Base-by-base conservation (phyloP, 1,284 basidiomycete species). In the Veloboletus limbatus region DNA sequence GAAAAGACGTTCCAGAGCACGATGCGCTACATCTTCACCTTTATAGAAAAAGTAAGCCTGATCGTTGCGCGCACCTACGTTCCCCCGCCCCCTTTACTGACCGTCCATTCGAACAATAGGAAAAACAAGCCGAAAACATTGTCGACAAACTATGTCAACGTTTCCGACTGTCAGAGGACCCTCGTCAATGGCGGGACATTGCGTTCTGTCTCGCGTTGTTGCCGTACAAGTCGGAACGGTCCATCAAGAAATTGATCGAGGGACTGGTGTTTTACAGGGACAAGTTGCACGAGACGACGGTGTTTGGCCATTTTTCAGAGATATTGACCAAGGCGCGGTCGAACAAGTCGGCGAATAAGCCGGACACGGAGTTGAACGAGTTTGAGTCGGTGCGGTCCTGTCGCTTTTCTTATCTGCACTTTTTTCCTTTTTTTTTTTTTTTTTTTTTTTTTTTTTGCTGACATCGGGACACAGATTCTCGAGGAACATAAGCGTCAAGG, bases 121-220 rank as follows among this genome's bases (percentile, higher is more conserved):
- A 97, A 69, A 95, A 93, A 67, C 92, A 96, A 82, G 92, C 93
- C 0, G 95, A 97, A 67, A 86, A 79, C 56, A 92, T 97, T 53
- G 88, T 97, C 43, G 93, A 97, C 59, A 97, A 96, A 65, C 81
- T 96, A 6, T 97, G 94, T 60, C 92, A 96, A 60, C 81, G 94
- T 8, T 98, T 98, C 85, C 79, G 91, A 14, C 73, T 93, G 6
- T 85, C 91, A 0, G 86, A 89, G 32, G 92, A 96, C 21, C 81
- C 92, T 22, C 77, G 96, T 20, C 96, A 98, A 66, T 99, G 97
- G 96, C 82, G 92, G 27, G 96, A 99, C 61, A 95, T 99, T 53
- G 92, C 95, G 0, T 98, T 87, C 71, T 99, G 97, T 66, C 73
- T 99, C 3, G 94, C 93, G 0, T 71, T 98, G 3, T 75, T 99